Conservation (phyloP, 768 basidiomycete genomes). For the Tremella yokohamensis region DNA sequence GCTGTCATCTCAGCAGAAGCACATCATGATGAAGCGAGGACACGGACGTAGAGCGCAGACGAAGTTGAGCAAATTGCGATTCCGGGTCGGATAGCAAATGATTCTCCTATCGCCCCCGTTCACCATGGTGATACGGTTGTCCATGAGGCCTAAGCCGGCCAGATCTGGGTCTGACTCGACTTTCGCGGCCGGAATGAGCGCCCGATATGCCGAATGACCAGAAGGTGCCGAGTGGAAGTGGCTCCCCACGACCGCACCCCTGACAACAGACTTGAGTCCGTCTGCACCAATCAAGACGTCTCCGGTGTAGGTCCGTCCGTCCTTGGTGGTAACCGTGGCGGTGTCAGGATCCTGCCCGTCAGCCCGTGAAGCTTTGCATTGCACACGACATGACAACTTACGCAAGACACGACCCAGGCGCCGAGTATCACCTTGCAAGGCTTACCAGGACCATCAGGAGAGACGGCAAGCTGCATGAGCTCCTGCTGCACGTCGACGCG, state of each 20-base stretch:
- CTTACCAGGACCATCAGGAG: neutral
- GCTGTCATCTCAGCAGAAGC: slow-evolving; percentile 5
- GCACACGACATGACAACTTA: neutral
- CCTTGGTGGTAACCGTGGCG: slow-evolving; percentile 15
- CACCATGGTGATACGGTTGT: slow-evolving; percentile 9
- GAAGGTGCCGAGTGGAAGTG: slow-evolving; percentile 21
- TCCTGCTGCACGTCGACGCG: neutral
- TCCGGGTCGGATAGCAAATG: slow-evolving; percentile 17
- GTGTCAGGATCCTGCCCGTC: slow-evolving; percentile 12
- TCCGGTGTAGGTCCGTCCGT: slow-evolving; percentile 13
- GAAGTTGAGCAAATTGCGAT: slow-evolving; percentile 22
- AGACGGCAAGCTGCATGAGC: neutral
- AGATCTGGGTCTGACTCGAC: slow-evolving; percentile 15
- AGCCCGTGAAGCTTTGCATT: neutral
- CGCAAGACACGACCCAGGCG: neutral
- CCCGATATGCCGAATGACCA: slow-evolving; percentile 33
- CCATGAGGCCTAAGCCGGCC: neutral
- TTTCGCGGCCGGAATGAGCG: slow-evolving; percentile 19
- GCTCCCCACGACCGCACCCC: slow-evolving; percentile 17
- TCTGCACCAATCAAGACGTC: slow-evolving; percentile 36
- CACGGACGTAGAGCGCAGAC: slow-evolving; percentile 21
- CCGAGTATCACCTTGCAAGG: neutral
- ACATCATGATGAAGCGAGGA: neutral
- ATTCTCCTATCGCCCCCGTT: slow-evolving; percentile 16
- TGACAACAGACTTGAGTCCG: slow-evolving; percentile 25